Base-by-base conservation (phyloP, 805 yeast genomes). In the Blastobotrys terrestris region DNA sequence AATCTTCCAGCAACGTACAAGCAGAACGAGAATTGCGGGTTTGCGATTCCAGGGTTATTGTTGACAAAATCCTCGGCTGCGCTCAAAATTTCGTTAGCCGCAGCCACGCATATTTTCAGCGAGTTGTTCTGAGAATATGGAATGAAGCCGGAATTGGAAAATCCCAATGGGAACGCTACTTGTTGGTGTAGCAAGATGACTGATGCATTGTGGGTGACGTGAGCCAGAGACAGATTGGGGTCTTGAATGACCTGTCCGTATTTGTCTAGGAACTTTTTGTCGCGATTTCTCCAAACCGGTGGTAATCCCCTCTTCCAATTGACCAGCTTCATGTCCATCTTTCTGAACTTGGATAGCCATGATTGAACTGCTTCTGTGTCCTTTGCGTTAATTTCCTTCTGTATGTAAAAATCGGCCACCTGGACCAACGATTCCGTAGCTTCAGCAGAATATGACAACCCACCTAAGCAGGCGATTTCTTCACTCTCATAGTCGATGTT, bases 381-480 rank as follows among this genome's bases (percentile, higher is more conserved):
- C 8, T 53, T 43, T 6, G 18, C 44, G 41, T 39, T 31, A 18
- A 50, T 35, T 44, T 44, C 48, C 19, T 50, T 42, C 11, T 49
- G 48, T 13, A 55, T 46, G 35, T 48, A 55, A 19, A 51, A 52
- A 6, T 48, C 21, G 13, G 55, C 52, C 14, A 52, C 52, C 13
- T 16, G 40, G 13, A 39, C 31, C 31, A 52, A 22, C 19, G 44
- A 42, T 21, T 52, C 55, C 7, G 55, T 48, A 3, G 55, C 55
- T 22, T 52, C 55, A 26, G 48, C 48, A 15, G 35, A 52, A 35
- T 52, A 52, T 16, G 55, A 47, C 48, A 48, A 16, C 15, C 55
- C 55, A 3, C 55, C 55, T 13, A 52, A 18, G 35, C 48, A 49
- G n/a, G 39, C 49, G 18, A 15, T 19, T 16, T 48, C 50, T 13